phyloP scores from a whole-genome alignment of 2,329 filamentous ascomycete species.

The Alternaria incomplexa region DNA sequence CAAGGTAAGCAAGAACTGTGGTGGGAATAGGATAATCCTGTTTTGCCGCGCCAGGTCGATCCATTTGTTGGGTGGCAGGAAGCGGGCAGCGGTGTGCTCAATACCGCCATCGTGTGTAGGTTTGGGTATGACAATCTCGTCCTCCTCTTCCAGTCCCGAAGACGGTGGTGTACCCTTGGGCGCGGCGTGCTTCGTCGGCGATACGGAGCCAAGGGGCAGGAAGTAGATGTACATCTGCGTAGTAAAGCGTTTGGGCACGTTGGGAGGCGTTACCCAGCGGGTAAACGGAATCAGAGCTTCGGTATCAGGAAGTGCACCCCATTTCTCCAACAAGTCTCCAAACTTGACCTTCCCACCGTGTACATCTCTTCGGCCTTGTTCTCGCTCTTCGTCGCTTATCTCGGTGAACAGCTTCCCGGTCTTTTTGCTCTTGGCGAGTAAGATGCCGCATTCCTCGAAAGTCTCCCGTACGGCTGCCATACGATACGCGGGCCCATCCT shows the following conservation, averaged over 20 bases:
- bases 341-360: slow-evolving; percentile 73
- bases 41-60: slow-evolving; percentile 66
- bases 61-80: slow-evolving; percentile 74
- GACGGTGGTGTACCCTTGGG: slow-evolving; percentile 42
- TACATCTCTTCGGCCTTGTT: slow-evolving; percentile 70
- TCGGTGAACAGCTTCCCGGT: slow-evolving; percentile 64
- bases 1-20: slow-evolving; percentile 78
- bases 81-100: slow-evolving; percentile 77
- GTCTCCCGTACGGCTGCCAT: slow-evolving; percentile 86
- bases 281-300: slow-evolving; percentile 81
- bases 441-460: slow-evolving; percentile 92
- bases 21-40: slow-evolving; percentile 85
- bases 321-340: slow-evolving; percentile 64
- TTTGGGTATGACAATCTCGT: slow-evolving; percentile 67
- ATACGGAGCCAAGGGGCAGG: slow-evolving; percentile 63
- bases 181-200: slow-evolving; percentile 38
- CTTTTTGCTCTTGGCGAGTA: slow-evolving; percentile 67
- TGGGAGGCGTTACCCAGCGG: slow-evolving; percentile 84
- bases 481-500: slow-evolving; percentile 76
- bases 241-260: slow-evolving; percentile 77
- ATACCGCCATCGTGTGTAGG: slow-evolving; percentile 74
- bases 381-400: slow-evolving; percentile 64
- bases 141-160: slow-evolving; percentile 32
- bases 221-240: slow-evolving; percentile 98
- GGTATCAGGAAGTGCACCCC: slow-evolving; percentile 68